Percentiles rank a stretch among this genome's conserved stretches.
Evolutionary conservation across 768 basidiomycete species (phyloP).

Genomic region (Paxillus rubicundulus): DNA sequence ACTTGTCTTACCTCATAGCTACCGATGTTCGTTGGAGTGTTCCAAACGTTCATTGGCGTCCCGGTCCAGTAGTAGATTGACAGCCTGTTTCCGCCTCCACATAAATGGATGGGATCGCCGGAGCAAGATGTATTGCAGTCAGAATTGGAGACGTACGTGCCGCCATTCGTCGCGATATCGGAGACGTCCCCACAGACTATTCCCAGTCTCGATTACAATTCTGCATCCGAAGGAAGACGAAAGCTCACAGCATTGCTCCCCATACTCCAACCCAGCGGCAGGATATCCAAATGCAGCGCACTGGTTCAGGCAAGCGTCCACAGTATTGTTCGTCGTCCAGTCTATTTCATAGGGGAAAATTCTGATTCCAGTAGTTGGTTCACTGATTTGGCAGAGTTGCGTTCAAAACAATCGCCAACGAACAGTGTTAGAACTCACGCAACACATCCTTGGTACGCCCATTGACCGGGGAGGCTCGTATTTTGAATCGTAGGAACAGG

Average conservation of each 20-base stretch:
- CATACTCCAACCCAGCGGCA: constrained; percentile 68
- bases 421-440: constrained; percentile 38
- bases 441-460: constrained; percentile 66
- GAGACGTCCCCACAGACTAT: constrained; percentile 69
- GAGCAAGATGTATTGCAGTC: constrained; percentile 56
- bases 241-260: constrained; percentile 69
- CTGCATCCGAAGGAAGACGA: not conserved
- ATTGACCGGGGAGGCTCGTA: constrained; percentile 59
- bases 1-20: constrained; percentile 59
- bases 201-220: not conserved
- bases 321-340: constrained; percentile 60
- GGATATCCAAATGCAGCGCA: constrained; percentile 72
- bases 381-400: constrained; percentile 36
- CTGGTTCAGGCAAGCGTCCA: constrained; percentile 60
- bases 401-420: not conserved
- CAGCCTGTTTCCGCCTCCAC: constrained; percentile 57
- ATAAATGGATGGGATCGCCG: constrained; percentile 67
- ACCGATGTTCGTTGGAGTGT: constrained; percentile 62
- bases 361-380: constrained; percentile 39
- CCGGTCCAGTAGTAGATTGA: constrained; percentile 55
- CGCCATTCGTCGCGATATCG: constrained; percentile 45
- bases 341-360: constrained; percentile 63
- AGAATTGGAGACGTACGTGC: constrained; percentile 30
- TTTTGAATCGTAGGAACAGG: constrained; percentile 59
- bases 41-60: constrained; percentile 53